Percentiles rank a stretch among this genome's conserved stretches.
Conservation (phyloP, 2,329 filamentous ascomycete genomes). For the Sclerotiophoma versabilis region DNA sequence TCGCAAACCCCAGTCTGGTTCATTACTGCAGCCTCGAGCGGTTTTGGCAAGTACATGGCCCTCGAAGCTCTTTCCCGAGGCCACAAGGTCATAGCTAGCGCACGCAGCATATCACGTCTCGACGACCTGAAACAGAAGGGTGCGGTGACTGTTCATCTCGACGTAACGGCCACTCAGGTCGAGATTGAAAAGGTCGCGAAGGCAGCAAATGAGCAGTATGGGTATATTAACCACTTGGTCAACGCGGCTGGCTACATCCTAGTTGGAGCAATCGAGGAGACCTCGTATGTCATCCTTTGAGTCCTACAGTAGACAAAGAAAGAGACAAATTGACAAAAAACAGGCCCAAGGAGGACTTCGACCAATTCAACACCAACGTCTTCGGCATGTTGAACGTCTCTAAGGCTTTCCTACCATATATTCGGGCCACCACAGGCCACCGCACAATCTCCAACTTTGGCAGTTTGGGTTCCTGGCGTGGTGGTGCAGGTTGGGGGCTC, state of each 20-base stretch:
- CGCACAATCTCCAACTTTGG: slow-evolving; percentile 57
- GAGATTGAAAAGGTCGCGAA: slow-evolving; percentile 47
- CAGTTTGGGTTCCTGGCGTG: slow-evolving; percentile 54
- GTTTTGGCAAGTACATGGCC: slow-evolving; percentile 56
- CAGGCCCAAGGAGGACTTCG: slow-evolving; percentile 51
- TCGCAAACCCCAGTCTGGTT: slow-evolving; percentile 53
- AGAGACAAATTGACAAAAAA: slow-evolving; percentile 27
- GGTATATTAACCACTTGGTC: slow-evolving; percentile 55
- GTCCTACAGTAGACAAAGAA: slow-evolving; percentile 12
- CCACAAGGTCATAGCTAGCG: slow-evolving; percentile 59
- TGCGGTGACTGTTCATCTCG: slow-evolving; percentile 48
- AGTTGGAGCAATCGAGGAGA: slow-evolving; percentile 56
- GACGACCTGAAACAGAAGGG: slow-evolving; percentile 44
- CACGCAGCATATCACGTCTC: slow-evolving; percentile 50
- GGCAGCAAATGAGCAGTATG: slow-evolving; percentile 50
- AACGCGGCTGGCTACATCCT: slow-evolving; percentile 58
- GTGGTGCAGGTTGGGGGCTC: slow-evolving; percentile 50
- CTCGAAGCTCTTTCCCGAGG: slow-evolving; percentile 54
- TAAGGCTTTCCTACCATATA: slow-evolving; percentile 57
- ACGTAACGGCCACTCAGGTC: slow-evolving; percentile 50
- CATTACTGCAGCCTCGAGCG: slow-evolving; percentile 58
- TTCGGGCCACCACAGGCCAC: slow-evolving; percentile 54
- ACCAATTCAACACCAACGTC: slow-evolving; percentile 61
- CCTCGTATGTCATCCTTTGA: slow-evolving; percentile 41
- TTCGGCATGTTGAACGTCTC: slow-evolving; percentile 60